These are phyloP conservation scores for Fusarium sp. DNA, from an alignment of 2,329 filamentous ascomycete genomes.

Conservation along the genomic window DNA sequence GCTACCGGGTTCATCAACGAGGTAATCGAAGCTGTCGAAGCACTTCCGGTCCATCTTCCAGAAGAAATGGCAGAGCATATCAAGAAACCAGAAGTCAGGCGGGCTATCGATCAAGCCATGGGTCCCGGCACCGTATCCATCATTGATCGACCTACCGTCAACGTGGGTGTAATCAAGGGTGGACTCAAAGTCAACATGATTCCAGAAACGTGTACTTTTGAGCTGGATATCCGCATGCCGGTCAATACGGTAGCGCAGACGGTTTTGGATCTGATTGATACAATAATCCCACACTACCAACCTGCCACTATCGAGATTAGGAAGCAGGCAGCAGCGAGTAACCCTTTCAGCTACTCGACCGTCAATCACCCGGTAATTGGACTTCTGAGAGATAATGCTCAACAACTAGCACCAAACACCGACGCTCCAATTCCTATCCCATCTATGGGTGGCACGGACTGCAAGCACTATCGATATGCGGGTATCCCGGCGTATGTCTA, in stretches of 20 bases:
- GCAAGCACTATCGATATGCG: conserved; percentile 13
- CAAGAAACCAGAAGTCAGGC: not conserved
- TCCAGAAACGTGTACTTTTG: conserved; percentile 1
- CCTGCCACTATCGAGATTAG: not conserved
- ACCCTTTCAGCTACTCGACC: not conserved
- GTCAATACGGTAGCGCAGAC: not conserved
- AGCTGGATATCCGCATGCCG: conserved; percentile 7
- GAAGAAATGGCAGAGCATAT: not conserved
- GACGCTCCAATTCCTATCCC: conserved; percentile 8
- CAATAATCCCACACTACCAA: not conserved
- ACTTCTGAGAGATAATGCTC: not conserved
- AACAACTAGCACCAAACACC: not conserved
- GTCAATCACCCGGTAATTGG: not conserved
- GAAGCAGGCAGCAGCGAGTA: conserved; percentile 2
- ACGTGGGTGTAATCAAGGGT: not conserved
- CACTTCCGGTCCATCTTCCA: not conserved
- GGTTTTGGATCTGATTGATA: not conserved
- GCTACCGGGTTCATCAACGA: not conserved
- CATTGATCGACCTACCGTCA: conserved; percentile 7
- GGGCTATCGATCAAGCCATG: conserved; percentile 11
- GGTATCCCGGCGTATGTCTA: conserved; percentile 5
- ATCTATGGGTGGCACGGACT: conserved; percentile 15
- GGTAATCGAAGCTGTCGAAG: not conserved
- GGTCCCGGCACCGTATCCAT: conserved; percentile 1
- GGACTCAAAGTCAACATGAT: conserved; percentile 24